These are phyloP conservation scores for Daldinia eschscholtzii DNA, from an alignment of 2,329 filamentous ascomycete species.

Conservation along the genomic window DNA sequence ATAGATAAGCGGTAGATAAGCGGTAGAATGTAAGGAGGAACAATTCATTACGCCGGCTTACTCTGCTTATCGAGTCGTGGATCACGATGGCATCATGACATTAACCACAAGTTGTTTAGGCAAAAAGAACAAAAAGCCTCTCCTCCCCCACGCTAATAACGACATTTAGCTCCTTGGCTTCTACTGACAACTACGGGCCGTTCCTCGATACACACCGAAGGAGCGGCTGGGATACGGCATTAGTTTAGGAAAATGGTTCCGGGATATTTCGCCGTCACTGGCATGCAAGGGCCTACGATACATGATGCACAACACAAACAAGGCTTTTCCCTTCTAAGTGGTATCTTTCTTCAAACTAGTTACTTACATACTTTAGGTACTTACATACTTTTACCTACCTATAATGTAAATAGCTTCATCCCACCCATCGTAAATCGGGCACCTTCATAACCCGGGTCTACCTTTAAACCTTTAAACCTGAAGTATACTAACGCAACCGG, in stretches of 20 bases:
- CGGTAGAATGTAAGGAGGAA: background rate
- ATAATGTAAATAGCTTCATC: constrained; percentile 5
- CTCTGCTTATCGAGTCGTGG: background rate
- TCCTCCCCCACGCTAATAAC: background rate
- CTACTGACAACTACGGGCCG: background rate
- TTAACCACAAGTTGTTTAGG: background rate
- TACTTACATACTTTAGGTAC: background rate
- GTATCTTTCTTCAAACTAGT: background rate
- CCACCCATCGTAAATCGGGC: background rate
- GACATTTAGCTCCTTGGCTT: constrained; percentile 2
- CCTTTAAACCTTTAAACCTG: no score
- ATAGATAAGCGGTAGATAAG: constrained; percentile 1
- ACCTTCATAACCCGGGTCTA: background rate
- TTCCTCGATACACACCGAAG: background rate
- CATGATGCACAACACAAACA: background rate
- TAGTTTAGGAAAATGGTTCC: background rate
- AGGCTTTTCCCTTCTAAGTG: background rate
- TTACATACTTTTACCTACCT: background rate
- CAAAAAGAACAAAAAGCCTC: background rate
- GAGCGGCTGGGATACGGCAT: constrained; percentile 5
- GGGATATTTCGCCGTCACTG: background rate
- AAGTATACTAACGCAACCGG: background rate
- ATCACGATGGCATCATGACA: background rate
- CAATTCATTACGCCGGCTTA: background rate
- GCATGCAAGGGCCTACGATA: background rate